phyloP scores from a whole-genome alignment of 495 filamentous ascomycete genomes.

The Hypoxylon fuscum region DNA sequence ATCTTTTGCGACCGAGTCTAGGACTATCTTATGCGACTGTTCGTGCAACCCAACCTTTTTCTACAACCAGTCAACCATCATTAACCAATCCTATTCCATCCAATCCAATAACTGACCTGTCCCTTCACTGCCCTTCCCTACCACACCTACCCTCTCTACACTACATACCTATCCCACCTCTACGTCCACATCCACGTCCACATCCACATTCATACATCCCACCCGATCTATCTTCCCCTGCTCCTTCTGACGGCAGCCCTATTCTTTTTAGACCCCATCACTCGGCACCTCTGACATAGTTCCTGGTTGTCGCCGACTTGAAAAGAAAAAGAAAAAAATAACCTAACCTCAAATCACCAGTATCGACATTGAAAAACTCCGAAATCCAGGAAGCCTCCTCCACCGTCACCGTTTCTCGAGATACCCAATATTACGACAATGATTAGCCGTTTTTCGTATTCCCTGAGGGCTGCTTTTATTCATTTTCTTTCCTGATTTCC shows the following conservation, averaged over 20 bases:
- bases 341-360: conserved; percentile 16
- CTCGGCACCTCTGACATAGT: conserved; percentile 22
- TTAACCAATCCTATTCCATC: conserved; percentile 8
- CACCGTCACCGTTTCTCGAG: conserved; percentile 25
- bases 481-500: conserved; percentile 59
- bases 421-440: conserved; percentile 51
- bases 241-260: conserved; percentile 40
- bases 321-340: no score
- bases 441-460: conserved; percentile 59
- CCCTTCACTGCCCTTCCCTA: no score
- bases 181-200: no score
- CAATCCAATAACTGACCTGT: conserved; percentile 16
- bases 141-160: no score
- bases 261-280: conserved; percentile 30
- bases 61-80: conserved; percentile 2
- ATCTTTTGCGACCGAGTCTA: conserved; percentile 38
- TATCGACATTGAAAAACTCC: conserved; percentile 19
- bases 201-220: no score
- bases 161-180: conserved; percentile 17
- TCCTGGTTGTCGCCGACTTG: conserved; percentile 14
- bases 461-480: conserved; percentile 57
- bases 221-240: conserved; percentile 26
- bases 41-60: conserved; percentile 37
- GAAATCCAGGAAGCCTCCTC: conserved; percentile 20
- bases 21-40: conserved; percentile 24